These are phyloP conservation scores for Fagopyrum homotropicum DNA, from an alignment of 148 eudicot genomes.

Conservation along the genomic window DNA sequence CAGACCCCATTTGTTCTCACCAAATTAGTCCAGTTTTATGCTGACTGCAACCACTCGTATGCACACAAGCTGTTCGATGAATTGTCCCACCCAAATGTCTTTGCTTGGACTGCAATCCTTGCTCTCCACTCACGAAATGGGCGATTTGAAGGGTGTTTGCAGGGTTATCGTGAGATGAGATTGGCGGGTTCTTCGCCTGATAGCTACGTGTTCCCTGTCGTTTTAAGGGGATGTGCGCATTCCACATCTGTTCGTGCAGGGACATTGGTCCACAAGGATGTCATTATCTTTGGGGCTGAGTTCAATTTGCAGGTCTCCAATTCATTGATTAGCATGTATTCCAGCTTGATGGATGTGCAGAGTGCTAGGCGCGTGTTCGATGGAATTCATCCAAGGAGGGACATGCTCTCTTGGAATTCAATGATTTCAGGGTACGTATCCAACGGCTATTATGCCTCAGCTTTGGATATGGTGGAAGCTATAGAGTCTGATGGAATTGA, in stretches of 20 bases:
- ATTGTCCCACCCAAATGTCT: constrained; percentile 41
- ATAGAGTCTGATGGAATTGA: constrained; percentile 27
- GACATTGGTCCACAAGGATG: constrained; percentile 40
- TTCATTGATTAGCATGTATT: constrained; percentile 53
- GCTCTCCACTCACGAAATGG: constrained; percentile 34
- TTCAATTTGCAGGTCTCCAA: constrained; percentile 29
- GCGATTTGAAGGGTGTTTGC: constrained; percentile 21
- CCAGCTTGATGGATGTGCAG: constrained; percentile 30
- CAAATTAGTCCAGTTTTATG: constrained; percentile 38
- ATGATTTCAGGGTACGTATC: constrained; percentile 42
- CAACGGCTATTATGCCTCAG: constrained; percentile 27
- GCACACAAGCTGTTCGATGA: constrained; percentile 41
- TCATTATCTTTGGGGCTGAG: constrained; percentile 32
- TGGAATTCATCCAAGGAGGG: constrained; percentile 26
- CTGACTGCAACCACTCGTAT: constrained; percentile 26
- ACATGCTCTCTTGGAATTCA: constrained; percentile 43
- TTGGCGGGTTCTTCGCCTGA: constrained; percentile 30
- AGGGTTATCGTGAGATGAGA: constrained; percentile 30
- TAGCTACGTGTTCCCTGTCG: constrained; percentile 42
- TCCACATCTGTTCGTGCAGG: constrained; percentile 17
- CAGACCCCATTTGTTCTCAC: constrained; percentile 32
- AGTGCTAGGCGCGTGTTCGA: constrained; percentile 34
- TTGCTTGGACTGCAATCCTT: constrained; percentile 42
- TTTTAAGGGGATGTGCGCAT: constrained; percentile 36
- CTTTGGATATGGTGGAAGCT: constrained; percentile 27